Conservation (phyloP, 1,284 basidiomycete genomes). For the Cutaneotrichosporon cutaneum region DNA sequence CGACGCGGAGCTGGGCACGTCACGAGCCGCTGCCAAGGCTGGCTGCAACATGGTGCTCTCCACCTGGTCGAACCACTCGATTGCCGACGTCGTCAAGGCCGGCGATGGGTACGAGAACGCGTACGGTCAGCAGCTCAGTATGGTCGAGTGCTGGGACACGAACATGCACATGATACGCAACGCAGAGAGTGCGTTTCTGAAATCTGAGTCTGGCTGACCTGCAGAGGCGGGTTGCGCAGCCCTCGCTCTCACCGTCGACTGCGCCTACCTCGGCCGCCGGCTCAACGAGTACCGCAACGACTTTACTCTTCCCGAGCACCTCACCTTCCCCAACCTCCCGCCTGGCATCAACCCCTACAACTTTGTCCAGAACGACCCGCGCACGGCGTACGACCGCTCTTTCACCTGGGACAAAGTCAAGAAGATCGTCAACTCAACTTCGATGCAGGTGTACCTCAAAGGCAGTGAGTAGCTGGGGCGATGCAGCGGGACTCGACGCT, state of each 20-base stretch:
- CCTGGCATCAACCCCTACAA: constrained; percentile 18
- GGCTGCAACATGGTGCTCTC: constrained; percentile 36
- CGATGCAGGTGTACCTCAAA: constrained; percentile 27
- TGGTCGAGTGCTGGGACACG: constrained; percentile 28
- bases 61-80: constrained; percentile 29
- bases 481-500: not conserved
- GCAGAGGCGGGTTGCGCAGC: constrained; percentile 30
- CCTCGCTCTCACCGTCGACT: constrained; percentile 35
- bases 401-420: constrained; percentile 25
- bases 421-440: constrained; percentile 9
- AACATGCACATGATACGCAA: constrained; percentile 28
- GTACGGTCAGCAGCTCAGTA: constrained; percentile 34
- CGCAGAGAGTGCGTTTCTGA: constrained; percentile 27
- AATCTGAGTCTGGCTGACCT: constrained; percentile 11
- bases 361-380: constrained; percentile 18
- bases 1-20: constrained; percentile 35
- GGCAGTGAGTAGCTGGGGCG: constrained; percentile 19
- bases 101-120: constrained; percentile 26
- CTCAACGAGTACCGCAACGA: constrained; percentile 30
- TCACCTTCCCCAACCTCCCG: constrained; percentile 25
- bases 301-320: constrained; percentile 19
- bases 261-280: constrained; percentile 30
- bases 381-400: constrained; percentile 18
- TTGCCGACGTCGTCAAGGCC: constrained; percentile 33
- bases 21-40: constrained; percentile 31